These are phyloP conservation scores for Phytophthora palmivora DNA, from an alignment of 352 stramenopile genomes.

Conservation along the genomic window DNA sequence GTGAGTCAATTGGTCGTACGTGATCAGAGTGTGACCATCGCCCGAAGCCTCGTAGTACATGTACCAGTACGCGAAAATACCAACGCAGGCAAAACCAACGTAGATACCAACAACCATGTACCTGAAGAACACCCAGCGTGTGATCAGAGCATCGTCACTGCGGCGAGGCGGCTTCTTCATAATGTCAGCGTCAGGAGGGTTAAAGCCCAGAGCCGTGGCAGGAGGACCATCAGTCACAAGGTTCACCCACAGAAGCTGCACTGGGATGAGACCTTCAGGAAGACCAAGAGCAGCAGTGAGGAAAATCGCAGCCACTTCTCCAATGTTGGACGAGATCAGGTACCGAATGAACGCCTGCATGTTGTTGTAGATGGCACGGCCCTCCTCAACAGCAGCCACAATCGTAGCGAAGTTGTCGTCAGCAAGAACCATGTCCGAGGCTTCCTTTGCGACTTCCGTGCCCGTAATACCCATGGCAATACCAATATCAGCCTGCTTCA, in stretches of 20 bases:
- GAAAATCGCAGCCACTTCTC: slow-evolving; percentile 99
- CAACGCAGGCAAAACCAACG: slow-evolving; percentile 92
- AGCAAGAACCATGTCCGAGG: slow-evolving; percentile 97
- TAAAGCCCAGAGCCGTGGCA: slow-evolving; percentile 98
- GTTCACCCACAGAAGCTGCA: slow-evolving; percentile 99
- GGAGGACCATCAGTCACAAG: slow-evolving; percentile 99
- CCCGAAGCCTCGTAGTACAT: slow-evolving; percentile 92
- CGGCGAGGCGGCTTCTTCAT: slow-evolving; percentile 97
- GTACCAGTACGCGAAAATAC: slow-evolving; percentile 95
- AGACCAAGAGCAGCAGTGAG: slow-evolving; percentile 96
- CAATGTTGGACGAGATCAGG: slow-evolving; percentile 99
- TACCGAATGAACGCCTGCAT: slow-evolving; percentile 99
- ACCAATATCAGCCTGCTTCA: slow-evolving; percentile 98
- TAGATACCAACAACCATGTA: slow-evolving; percentile 98
- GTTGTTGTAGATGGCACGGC: slow-evolving; percentile 94
- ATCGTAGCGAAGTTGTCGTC: slow-evolving; percentile 99
- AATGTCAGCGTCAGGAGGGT: slow-evolving; percentile 97
- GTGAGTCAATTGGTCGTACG: slow-evolving; percentile 90
- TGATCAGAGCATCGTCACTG: slow-evolving; percentile 98
- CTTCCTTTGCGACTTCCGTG: slow-evolving; percentile 98
- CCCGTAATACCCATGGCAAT: slow-evolving; percentile 99
- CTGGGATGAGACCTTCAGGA: slow-evolving; percentile 97
- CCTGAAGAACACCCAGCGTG: slow-evolving; percentile 96
- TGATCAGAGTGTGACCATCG: slow-evolving; percentile 92
- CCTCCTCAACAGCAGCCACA: slow-evolving; percentile 91